Percentiles rank a stretch among this genome's conserved stretches.
Conservation (phyloP, 179 eudicot genomes). For the Patellifolia procumbens region DNA sequence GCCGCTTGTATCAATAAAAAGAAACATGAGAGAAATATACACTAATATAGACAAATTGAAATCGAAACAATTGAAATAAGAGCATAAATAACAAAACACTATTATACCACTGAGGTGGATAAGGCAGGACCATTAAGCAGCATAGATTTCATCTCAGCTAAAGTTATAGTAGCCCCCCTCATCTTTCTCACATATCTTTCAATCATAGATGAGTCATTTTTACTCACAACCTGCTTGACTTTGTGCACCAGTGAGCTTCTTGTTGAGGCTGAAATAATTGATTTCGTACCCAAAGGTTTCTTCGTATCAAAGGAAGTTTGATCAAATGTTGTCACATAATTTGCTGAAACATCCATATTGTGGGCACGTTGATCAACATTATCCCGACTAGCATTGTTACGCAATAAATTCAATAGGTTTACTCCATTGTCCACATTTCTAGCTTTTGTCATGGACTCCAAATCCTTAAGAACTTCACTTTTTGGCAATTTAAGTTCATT, state of each 20-base stretch:
- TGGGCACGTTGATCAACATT: neutral
- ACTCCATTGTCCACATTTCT: slow-evolving; percentile 5
- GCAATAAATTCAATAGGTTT: neutral
- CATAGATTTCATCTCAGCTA: slow-evolving; percentile 51
- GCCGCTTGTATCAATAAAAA: slow-evolving; percentile 40
- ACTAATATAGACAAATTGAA: neutral
- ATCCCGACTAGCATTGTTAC: neutral
- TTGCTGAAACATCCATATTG: slow-evolving; percentile 6
- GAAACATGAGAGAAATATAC: slow-evolving; percentile 5
- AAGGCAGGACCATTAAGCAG: slow-evolving; percentile 32
- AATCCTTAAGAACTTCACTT: neutral
- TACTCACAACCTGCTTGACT: slow-evolving; percentile 19
- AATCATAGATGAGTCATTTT: slow-evolving; percentile 29
- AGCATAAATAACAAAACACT: neutral
- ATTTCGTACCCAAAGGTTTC: neutral
- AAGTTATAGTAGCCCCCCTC: slow-evolving; percentile 41
- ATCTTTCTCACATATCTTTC: slow-evolving; percentile 32
- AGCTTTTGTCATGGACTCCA: neutral
- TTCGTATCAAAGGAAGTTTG: neutral
- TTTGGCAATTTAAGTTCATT: neutral
- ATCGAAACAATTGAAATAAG: neutral
- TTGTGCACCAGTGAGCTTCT: slow-evolving; percentile 2
- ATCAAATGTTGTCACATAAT: neutral
- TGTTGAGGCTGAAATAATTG: neutral
- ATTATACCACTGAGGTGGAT: slow-evolving; percentile 42